phyloP scores from a whole-genome alignment of 192 early-diverging fungal species.

The Backusella australiensis region DNA sequence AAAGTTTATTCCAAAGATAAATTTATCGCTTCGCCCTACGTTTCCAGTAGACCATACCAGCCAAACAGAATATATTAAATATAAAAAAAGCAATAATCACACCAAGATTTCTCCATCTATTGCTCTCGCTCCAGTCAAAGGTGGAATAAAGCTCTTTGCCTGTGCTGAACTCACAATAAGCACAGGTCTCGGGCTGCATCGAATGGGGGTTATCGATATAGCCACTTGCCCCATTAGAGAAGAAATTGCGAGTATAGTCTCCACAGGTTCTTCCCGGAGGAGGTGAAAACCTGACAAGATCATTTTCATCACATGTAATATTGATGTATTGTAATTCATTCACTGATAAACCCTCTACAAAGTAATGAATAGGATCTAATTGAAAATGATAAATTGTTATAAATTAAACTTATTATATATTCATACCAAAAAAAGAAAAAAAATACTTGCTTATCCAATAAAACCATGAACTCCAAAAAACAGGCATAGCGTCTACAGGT shows the following conservation, averaged over 20 bases:
- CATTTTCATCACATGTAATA: constrained; percentile 42
- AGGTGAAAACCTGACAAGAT: constrained; percentile 44
- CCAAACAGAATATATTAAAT: constrained; percentile 42
- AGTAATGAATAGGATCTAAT: constrained; percentile 49
- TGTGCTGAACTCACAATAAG: constrained; percentile 45
- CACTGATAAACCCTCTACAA: constrained; percentile 54
- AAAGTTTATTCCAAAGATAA: not conserved
- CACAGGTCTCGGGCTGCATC: constrained; percentile 36
- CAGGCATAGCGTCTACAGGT: constrained; percentile 50
- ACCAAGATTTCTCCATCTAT: constrained; percentile 61
- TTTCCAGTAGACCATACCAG: constrained; percentile 35
- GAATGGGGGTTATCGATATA: constrained; percentile 52
- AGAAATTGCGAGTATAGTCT: constrained; percentile 42
- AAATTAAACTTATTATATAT: too few relatives aligned
- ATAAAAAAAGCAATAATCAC: constrained; percentile 50
- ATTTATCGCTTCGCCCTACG: constrained; percentile 38
- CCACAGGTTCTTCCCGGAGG: constrained; percentile 46
- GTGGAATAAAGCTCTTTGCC: constrained; percentile 30
- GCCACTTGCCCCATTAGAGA: constrained; percentile 45
- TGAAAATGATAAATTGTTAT: too few relatives aligned
- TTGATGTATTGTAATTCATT: constrained; percentile 49
- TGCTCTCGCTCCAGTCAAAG: constrained; percentile 47
- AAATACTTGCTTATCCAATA: constrained; percentile 45
- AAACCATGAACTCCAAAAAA: constrained; percentile 61
- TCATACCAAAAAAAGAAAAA: too few relatives aligned